Base-by-base conservation (phyloP, 2,329 filamentous ascomycete genomes). In the Sarocladiaceae sp. region DNA sequence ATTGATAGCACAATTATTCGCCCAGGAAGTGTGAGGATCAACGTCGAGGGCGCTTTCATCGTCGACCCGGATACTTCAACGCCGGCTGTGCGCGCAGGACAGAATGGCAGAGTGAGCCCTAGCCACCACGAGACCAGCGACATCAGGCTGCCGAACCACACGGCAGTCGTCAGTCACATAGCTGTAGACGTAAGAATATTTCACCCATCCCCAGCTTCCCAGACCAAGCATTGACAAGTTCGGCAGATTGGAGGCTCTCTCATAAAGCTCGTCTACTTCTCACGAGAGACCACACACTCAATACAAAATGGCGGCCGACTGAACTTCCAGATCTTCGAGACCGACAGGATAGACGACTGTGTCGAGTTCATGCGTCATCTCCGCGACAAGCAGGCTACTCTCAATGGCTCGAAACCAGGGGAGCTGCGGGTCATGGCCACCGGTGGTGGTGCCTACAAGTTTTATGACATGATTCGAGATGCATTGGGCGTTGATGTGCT, bases 181-280 rank as follows among this genome's bases (percentile, higher is more conserved):
- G 94, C 94, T 51, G 87, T 97, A 55, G 94, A 99, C 78, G 91
- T 95, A 79, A 71, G 87, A 7, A 10, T 28, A 4, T 77, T 55
- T 50, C 56, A 42, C 50, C 26, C 54, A 39, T 18, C 12, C 36
- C 50, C 18, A 28, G 10, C 47, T 10, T 18, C 28, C 13, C 37
- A 18, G 11, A 26, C 18, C n/a, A 8, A 10, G 26, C 13, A 28
- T 25, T 47, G 23, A 47, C 42, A 5, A 5, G 13, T 8, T n/a
- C 6, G 22, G 29, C 66, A 96, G 89, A 97, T 99, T 68, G 94
- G 94, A 58, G 94, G 94, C 59, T 96, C 92, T 15, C 78, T 99
- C 29, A 92, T 91, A 58, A 99, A 99, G 73, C 83, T 99, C 42
- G 94, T 99, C 55, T 99, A 97, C 75, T 97, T 97, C 59, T 94